Evolutionary conservation across 257 asterid genomes (phyloP), one percentile per base, ranked within the genome.

Genomic region (Solanum tacnaense): DNA sequence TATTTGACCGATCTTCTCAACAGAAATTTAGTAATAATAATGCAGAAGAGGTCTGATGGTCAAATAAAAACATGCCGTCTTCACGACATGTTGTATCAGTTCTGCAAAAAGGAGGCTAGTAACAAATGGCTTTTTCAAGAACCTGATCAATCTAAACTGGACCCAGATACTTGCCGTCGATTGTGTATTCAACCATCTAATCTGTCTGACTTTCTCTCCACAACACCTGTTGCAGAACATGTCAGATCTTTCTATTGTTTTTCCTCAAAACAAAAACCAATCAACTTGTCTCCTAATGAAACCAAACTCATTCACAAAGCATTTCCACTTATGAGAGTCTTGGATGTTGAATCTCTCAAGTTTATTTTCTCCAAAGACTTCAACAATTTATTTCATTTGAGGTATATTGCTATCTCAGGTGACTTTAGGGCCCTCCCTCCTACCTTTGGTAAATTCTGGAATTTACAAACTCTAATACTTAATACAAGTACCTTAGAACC

Each of bases 1-100:
- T 78, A 46, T 27, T 35, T 90, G 84, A 89, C 86, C 1, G 92
- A 90, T 2, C 88, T 90, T 18, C 67, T 90, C 3, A 82, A 38
- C 11, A 38, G 41, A 8, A 38, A 38, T 38, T 60, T 88, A 27
- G 86, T 88, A 65, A 90, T 90, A 90, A 67, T 86, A 12, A 60
- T 38, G 62, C 44, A 83, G 25, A 88, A 78, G 86, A 74, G 60
- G 32, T 44, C 84, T 1, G 84, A 74, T 52, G 89, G 90, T 58
- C 86, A 46, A 32, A 86, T 90, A 25, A 87, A 90, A 44, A 87
- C 89, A 3, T 87, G 87, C 18, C 39, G 39, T 38, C 41, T 38
- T 38, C 41, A 38, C 3, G 11, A 38, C 41, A 38, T 38, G 41
- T 38, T 38, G 41, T 8, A 38, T 38, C 11, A 38, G 41, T 38